Conservation (phyloP, 2,329 filamentous ascomycete genomes). For the Fusarium multiceps region DNA sequence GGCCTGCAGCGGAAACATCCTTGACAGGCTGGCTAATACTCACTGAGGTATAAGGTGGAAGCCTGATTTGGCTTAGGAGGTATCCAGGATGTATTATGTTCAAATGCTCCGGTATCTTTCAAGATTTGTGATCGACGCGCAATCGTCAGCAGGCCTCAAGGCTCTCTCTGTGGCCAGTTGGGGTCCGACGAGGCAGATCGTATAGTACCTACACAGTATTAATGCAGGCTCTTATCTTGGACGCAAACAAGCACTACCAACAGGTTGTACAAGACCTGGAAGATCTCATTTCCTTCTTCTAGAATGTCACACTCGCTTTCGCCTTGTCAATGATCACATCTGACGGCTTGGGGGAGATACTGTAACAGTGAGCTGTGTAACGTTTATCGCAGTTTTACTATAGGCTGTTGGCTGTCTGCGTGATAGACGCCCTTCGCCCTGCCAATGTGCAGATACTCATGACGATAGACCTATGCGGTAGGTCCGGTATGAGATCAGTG, state of each 20-base stretch:
- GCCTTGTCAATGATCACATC: conserved; percentile 1
- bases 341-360: not conserved
- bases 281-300: conserved; percentile 9
- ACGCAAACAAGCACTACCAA: not conserved
- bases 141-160: not conserved
- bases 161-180: conserved; percentile 8
- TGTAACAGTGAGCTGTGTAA: not conserved
- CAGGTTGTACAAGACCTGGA: not conserved
- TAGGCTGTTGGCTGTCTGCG: not conserved
- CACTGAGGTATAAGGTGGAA: not conserved
- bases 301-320: conserved; percentile 16
- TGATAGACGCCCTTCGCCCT: conserved; percentile 13
- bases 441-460: conserved; percentile 4
- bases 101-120: not conserved
- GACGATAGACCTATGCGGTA: not conserved
- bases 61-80: not conserved
- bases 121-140: not conserved
- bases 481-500: conserved; percentile 11
- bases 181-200: not conserved
- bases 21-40: not conserved
- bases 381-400: not conserved
- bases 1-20: not conserved
- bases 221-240: not conserved
- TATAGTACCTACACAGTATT: not conserved
- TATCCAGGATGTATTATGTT: not conserved